A percentile compares a stretch with the other conserved stretches of the same genome.
phyloP scores from a whole-genome alignment of 2,329 filamentous ascomycete genomes.

The Aspergillus alliaceus region DNA sequence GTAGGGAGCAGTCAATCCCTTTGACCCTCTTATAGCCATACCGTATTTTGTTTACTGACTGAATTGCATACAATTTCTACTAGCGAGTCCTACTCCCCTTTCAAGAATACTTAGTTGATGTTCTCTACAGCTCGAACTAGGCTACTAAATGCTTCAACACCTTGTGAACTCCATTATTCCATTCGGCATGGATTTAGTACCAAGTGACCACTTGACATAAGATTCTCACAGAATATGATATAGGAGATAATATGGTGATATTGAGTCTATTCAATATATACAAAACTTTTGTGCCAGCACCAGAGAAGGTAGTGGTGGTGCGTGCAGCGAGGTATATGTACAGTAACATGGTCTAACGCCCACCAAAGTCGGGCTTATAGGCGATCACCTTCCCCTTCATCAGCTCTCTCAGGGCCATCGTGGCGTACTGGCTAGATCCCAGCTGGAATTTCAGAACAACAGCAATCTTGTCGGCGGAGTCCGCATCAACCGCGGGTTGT shows the following conservation, averaged over 20 bases:
- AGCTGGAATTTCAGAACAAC: conserved; percentile 73
- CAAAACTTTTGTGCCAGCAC: not conserved
- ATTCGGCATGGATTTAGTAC: no score
- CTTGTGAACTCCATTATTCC: no score
- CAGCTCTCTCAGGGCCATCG: conserved; percentile 76
- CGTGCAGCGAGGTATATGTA: conserved; percentile 1
- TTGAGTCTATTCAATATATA: not conserved
- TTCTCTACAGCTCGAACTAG: no score
- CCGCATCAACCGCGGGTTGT: conserved; percentile 17
- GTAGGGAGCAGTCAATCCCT: no score
- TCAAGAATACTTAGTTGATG: no score
- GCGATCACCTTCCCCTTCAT: conserved; percentile 67
- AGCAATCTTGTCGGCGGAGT: conserved; percentile 56
- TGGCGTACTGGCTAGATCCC: conserved; percentile 78
- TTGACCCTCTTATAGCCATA: not conserved
- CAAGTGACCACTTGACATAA: no score
- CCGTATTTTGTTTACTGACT: no score
- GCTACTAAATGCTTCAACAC: no score
- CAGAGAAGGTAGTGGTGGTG: conserved; percentile 1
- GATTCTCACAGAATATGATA: no score
- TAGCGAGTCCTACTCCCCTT: no score
- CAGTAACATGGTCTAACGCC: conserved; percentile 28
- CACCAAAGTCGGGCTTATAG: conserved; percentile 64
- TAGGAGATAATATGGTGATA: not conserved
- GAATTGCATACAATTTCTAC: no score